Conservation (phyloP, 106 monocot species). For the Chionographis japonica region DNA sequence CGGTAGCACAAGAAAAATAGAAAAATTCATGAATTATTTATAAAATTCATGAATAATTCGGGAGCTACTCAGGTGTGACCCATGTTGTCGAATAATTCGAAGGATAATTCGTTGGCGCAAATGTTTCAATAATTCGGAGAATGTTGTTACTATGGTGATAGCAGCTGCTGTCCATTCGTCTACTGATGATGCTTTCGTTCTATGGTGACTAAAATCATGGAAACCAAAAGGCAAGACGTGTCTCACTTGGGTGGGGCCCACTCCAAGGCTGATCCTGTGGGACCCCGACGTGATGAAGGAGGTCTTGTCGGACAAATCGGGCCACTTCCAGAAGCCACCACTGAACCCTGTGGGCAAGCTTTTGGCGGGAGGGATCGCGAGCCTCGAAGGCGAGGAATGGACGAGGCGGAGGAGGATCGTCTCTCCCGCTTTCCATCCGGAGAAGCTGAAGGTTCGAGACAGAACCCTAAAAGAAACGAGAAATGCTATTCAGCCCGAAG, state of each 20-base stretch:
- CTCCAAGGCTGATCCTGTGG: constrained; percentile 32
- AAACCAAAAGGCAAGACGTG: constrained; percentile 31
- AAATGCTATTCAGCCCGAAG: constrained; percentile 1
- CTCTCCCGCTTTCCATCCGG: constrained; percentile 47
- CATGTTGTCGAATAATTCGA: too few relatives aligned
- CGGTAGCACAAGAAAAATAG: too few relatives aligned
- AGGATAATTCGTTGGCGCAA: too few relatives aligned
- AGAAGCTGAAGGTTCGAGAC: constrained; percentile 40
- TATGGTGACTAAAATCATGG: too few relatives aligned
- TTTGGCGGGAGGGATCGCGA: constrained; percentile 18
- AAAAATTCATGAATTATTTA: too few relatives aligned
- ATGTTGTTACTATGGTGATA: too few relatives aligned
- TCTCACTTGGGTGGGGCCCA: constrained; percentile 32
- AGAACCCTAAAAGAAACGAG: too few relatives aligned
- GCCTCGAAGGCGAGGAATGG: constrained; percentile 53
- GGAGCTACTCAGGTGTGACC: too few relatives aligned
- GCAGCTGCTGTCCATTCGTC: background rate
- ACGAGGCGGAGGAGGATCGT: constrained; percentile 38
- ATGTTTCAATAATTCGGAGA: too few relatives aligned
- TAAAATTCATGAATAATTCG: too few relatives aligned
- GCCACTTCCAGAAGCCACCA: constrained; percentile 25
- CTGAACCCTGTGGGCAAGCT: constrained; percentile 17
- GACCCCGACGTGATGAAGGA: constrained; percentile 41
- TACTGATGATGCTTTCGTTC: background rate
- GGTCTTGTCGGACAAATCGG: constrained; percentile 28